Base-by-base conservation (phyloP, 306 rosid genomes). In the Rosa lucieae region DNA sequence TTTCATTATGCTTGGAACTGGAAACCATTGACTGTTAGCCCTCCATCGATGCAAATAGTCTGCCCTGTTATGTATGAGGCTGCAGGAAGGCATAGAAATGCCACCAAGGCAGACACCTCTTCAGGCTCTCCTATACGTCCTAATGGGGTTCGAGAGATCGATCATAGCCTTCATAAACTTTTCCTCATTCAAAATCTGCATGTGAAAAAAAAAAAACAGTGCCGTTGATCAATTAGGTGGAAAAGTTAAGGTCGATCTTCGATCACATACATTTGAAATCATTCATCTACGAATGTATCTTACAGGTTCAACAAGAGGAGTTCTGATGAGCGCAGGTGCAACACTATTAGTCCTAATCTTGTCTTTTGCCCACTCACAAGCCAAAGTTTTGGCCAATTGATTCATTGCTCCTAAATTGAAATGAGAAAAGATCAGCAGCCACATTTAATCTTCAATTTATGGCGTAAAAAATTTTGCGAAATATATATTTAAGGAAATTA, bases 331-430 rank as follows among this genome's bases (percentile, higher is more conserved):
- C 70, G 90, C 85, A 15, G 92, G 95, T 35, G 91, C 91, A 73
- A 89, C 79, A 20, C 87, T 82, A 40, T 89, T 91, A 29, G 73
- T 79, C 81, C 91, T 87, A 65, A 82, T 85, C 2, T 91, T 87
- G 39, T 91, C 90, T 68, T 87, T 84, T 46, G 91, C 91, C 95
- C 92, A 87, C 37, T 87, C 93, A 21, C 91, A 87, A 21, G 96
- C 91, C 83, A 91, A 72, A 21, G 56, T 78, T 80, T 74, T 86
- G 0, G 92, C 76, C 7, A 87, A 14, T 8, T 87, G 90, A 47
- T 81, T 91, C 1, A 87, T 82, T 79, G 91, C 93, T 61, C 90
- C 91, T 89, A 78, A 69, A 37, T 46, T 46, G 15, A 20, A 32
- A 7, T 1, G 13, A 14, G 23, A 59, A 15, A 42, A 40, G 35